Base-by-base conservation (phyloP, 306 rosid species). In the Castanea crenata region DNA sequence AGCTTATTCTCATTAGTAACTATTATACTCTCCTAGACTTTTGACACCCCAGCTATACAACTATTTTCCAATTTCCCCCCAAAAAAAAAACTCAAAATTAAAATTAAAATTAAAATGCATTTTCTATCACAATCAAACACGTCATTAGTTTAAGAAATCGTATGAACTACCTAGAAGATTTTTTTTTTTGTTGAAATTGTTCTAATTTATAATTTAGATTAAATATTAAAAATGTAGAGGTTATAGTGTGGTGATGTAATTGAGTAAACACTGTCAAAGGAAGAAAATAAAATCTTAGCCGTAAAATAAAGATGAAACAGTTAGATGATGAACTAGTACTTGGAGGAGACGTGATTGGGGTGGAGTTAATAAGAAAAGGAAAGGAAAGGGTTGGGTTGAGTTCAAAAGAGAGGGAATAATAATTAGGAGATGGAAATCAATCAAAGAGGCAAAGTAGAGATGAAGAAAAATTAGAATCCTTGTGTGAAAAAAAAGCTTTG, bases 31-130 rank as follows among this genome's bases (percentile, higher is more conserved):
- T 12, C 29, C 3, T 32, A 61, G 56, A 18, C 38, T 49, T 20
- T 9, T 5, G n/a, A 19, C 76, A 75, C 77, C 65, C n/a, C 67
- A 81, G 34, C 35, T 6, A 49, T 67, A 67, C 72, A 67, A 34
- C 65, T 63, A 71, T 57, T 73, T 77, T 31, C 15, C 55, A 75
- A 56, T 25, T 27, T 23, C 0, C 5, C n/a, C 46, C 18, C 2
- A 29, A 11, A 19, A 67, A 74, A 13, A 20, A 20, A 52, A 10
- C 1, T 21, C 23, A 21, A 21, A 21, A 21, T 21, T 21, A 21
- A 21, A 59, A 13, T 61, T 5, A 8, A 41, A 41, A 11, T 41
- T 2, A 38, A 7, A 38, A 38, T 38, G 46, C 46, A 23, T 11
- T 64, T 8, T 64, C 21, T 3, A 31, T 1, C 10, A 31, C 38